Base-by-base conservation (phyloP, 768 basidiomycete species). In the Cystobasidium onofrii region DNA sequence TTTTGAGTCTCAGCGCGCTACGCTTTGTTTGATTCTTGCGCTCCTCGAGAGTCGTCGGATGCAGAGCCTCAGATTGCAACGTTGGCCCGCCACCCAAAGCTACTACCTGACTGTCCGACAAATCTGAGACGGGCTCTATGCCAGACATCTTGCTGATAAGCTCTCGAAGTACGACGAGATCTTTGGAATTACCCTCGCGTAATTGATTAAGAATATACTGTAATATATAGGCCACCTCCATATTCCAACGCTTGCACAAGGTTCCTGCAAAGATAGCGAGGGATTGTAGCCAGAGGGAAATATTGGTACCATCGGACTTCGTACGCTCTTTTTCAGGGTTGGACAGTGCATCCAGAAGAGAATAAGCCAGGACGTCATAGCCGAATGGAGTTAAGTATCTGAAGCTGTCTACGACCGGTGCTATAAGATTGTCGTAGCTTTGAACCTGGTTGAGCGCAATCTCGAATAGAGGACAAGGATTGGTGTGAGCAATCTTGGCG, bases 61-160 rank as follows among this genome's bases (percentile, higher is more conserved):
- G 74, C 75, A 82, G 80, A 1, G 91, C 90, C 83, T 98, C 95
- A 52, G 89, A 88, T 34, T 92, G 87, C 66, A 99, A 85, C 31
- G 87, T 85, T 1, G 90, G 88, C 2, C 96, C 96, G 57, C 94
- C 92, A 6, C 90, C 91, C 88, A 96, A 94, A 4, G 91, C 91
- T 46, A 85, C 81, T 64, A 98, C 87, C 81, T 98, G 94, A 0
- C 88, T 84, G 74, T 96, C 92, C 0, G 92, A 90, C 43, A 97
- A 83, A 80, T 88, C 92, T 0, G 91, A 90, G 64, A 96, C 83
- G 1, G 92, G 91, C 78, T 95, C 89, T 73, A 96, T 91, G 1
- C 90, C 92, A 4, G 92, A 89, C 92, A 97, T 95, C 80, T 92
- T 91, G 86, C 88, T 89, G 64, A 98, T 91, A 64, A 99, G 83